Percentiles rank a stretch among this genome's conserved stretches.
These are phyloP conservation scores for Bryum argenteum DNA, from an alignment of 225 moss, liverwort and hornwort genomes.

Conservation along the genomic window DNA sequence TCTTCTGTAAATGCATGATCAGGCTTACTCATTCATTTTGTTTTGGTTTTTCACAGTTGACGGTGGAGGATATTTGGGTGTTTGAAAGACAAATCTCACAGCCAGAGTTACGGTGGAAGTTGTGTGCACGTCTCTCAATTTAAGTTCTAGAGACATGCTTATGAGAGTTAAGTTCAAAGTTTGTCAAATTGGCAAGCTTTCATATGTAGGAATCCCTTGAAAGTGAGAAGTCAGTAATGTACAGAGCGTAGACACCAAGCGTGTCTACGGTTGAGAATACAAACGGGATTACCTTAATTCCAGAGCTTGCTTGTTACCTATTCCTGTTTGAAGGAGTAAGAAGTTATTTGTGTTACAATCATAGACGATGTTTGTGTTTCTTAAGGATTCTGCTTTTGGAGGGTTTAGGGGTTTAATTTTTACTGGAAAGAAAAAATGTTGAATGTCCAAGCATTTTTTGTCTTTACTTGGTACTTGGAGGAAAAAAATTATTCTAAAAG, in stretches of 20 bases:
- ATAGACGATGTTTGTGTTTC: too few relatives aligned
- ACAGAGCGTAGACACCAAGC: constrained; percentile 20
- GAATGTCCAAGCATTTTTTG: too few relatives aligned
- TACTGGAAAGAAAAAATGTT: too few relatives aligned
- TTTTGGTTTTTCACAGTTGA: constrained; percentile 48
- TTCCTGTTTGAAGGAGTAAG: too few relatives aligned
- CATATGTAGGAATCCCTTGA: constrained; percentile 18
- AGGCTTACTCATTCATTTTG: not conserved
- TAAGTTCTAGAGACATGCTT: constrained; percentile 15
- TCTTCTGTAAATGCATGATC: too few relatives aligned
- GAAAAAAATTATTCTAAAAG: too few relatives aligned
- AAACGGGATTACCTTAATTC: constrained; percentile 17
- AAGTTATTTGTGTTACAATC: too few relatives aligned
- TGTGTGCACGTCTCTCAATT: constrained; percentile 72
- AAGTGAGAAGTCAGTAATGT: constrained; percentile 27
- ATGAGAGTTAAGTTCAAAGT: constrained; percentile 9
- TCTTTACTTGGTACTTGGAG: too few relatives aligned
- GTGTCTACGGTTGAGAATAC: not conserved
- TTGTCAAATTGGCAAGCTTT: constrained; percentile 7
- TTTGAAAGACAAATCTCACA: constrained; percentile 83
- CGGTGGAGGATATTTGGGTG: constrained; percentile 92
- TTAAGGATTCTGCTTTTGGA: too few relatives aligned
- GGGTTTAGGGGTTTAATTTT: too few relatives aligned
- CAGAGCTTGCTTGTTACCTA: too few relatives aligned
- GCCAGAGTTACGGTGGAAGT: constrained; percentile 71